Evolutionary conservation across 2,329 filamentous ascomycete genomes (phyloP).

Genomic region (Fusarium poae): DNA sequence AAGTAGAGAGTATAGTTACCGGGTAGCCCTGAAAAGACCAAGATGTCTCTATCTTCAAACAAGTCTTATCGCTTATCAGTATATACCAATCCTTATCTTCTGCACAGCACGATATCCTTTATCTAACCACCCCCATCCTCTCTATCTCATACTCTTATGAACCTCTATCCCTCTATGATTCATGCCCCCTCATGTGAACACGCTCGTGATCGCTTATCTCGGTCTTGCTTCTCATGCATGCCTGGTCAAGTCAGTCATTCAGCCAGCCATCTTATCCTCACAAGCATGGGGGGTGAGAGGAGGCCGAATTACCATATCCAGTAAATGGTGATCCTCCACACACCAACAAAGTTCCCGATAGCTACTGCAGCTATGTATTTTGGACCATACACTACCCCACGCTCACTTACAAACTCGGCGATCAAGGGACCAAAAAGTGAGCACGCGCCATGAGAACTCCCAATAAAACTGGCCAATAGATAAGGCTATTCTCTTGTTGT

Average conservation of each 20-base stretch:
- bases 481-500: conserved; percentile 7
- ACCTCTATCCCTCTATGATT: not conserved
- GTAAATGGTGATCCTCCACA: conserved; percentile 24
- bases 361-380: not conserved
- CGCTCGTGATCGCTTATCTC: conserved; percentile 36
- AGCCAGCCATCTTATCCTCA: not conserved
- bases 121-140: conserved; percentile 32
- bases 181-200: conserved; percentile 18
- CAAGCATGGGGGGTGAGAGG: conserved; percentile 5
- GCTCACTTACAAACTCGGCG: conserved; percentile 22
- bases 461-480: conserved; percentile 24
- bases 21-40: not conserved
- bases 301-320: not conserved
- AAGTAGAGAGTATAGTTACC: not conserved
- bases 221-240: conserved; percentile 1
- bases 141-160: conserved; percentile 1
- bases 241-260: not conserved
- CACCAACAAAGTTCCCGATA: conserved; percentile 24
- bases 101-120: not conserved
- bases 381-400: conserved; percentile 21
- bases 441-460: conserved; percentile 28
- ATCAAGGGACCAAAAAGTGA: conserved; percentile 41
- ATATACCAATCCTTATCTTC: not conserved
- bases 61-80: conserved; percentile 16
- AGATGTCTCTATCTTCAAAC: not conserved